These are phyloP conservation scores for Penicillium sp. DNA, from an alignment of 2,329 filamentous ascomycete genomes.

Conservation along the genomic window DNA sequence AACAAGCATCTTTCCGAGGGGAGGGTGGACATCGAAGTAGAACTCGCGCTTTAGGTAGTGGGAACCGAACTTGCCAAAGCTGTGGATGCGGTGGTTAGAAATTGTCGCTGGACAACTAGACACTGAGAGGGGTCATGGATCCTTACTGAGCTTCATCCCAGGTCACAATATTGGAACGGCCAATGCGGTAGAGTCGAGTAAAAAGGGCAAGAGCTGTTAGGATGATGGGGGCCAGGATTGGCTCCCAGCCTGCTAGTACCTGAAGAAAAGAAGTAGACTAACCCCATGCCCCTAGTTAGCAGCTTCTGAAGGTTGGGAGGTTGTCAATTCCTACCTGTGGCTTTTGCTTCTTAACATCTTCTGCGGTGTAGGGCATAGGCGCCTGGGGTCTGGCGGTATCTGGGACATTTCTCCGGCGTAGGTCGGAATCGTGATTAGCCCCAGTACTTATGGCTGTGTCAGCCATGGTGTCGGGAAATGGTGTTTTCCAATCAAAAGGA, in stretches of 20 bases:
- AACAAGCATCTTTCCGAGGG: constrained; percentile 97
- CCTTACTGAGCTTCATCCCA: constrained; percentile 76
- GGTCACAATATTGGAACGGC: constrained; percentile 69
- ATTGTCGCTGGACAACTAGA: too few relatives aligned
- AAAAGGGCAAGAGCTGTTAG: constrained; percentile 66
- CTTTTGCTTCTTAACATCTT: constrained; percentile 37
- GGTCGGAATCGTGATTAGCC: constrained; percentile 34
- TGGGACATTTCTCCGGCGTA: constrained; percentile 46
- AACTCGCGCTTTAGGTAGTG: constrained; percentile 99
- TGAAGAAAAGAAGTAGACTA: constrained; percentile 40
- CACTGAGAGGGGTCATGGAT: background rate
- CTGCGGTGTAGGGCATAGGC: constrained; percentile 18
- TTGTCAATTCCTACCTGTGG: constrained; percentile 31
- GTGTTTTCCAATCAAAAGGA: background rate
- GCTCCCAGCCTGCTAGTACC: constrained; percentile 59
- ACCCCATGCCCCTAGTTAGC: background rate
- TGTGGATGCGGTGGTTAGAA: constrained; percentile 17
- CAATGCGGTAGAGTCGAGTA: constrained; percentile 68
- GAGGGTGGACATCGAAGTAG: constrained; percentile 97
- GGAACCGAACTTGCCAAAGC: constrained; percentile 82
- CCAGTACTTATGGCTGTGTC: constrained; percentile 38
- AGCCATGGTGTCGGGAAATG: constrained; percentile 29
- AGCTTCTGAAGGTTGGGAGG: background rate
- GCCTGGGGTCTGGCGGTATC: constrained; percentile 31
- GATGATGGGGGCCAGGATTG: constrained; percentile 62